phyloP scores from a whole-genome alignment of 495 filamentous ascomycete species.

The Penicillium paradoxum region DNA sequence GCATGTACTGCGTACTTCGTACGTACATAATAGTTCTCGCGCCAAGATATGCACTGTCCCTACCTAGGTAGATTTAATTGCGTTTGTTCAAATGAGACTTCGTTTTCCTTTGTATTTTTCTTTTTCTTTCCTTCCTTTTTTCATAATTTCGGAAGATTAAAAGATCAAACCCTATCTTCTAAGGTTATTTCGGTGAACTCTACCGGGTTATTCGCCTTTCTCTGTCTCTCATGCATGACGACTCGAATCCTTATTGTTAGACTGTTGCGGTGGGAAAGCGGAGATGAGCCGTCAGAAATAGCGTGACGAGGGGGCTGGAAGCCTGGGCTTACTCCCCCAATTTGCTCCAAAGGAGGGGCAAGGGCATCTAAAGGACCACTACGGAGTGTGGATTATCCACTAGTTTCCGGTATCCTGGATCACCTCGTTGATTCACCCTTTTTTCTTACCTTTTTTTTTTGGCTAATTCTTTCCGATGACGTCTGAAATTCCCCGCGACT shows the following conservation, averaged over 20 bases:
- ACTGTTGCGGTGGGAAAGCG: slow-evolving; percentile 10
- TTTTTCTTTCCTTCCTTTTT: not conserved
- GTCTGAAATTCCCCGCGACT: not conserved
- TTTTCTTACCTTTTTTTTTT: not conserved
- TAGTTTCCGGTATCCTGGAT: slow-evolving; percentile 10
- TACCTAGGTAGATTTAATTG: not conserved
- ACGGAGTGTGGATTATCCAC: not conserved
- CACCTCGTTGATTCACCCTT: not conserved
- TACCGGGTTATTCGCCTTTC: not conserved
- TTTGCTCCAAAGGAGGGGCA: not conserved
- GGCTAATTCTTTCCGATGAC: not conserved
- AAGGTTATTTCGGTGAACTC: not conserved
- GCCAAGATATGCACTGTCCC: not conserved
- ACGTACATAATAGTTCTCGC: not conserved
- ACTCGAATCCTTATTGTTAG: not conserved
- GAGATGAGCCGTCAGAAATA: slow-evolving; percentile 24
- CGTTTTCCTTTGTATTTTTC: not conserved
- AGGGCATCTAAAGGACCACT: slow-evolving; percentile 6
- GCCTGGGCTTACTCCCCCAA: not conserved
- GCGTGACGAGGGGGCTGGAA: slow-evolving; percentile 2
- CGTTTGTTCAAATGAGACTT: too few species aligned
- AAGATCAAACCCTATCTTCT: too few species aligned
- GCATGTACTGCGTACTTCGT: not conserved
- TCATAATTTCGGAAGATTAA: not conserved
- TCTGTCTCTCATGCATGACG: not conserved